phyloP scores from a whole-genome alignment of 768 basidiomycete genomes.

The Calocybe indica region DNA sequence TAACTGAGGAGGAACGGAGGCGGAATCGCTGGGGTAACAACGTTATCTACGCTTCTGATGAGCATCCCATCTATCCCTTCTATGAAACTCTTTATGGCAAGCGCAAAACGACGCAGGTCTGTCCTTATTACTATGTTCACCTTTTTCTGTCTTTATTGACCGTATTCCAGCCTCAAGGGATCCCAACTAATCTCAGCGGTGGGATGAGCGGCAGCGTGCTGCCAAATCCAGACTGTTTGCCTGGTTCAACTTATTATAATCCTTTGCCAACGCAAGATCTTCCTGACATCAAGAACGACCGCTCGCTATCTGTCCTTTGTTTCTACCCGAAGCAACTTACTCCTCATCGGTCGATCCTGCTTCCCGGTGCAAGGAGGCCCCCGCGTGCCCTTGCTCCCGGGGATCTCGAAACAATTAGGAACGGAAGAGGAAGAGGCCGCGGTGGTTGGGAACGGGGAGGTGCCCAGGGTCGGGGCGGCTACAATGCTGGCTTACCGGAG shows the following conservation, averaged over 20 bases:
- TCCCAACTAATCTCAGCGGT: constrained; percentile 64
- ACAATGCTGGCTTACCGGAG: too few relatives aligned
- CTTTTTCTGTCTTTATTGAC: constrained; percentile 8
- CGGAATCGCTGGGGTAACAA: constrained; percentile 85
- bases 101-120: constrained; percentile 72
- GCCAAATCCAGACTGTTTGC: constrained; percentile 84
- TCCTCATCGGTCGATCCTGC: constrained; percentile 79
- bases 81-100: constrained; percentile 90
- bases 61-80: constrained; percentile 81
- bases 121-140: constrained; percentile 14
- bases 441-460: constrained; percentile 40
- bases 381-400: constrained; percentile 54
- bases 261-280: constrained; percentile 58
- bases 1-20: constrained; percentile 76
- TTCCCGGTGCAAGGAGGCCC: constrained; percentile 64
- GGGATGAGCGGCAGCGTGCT: constrained; percentile 79
- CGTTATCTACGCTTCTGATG: constrained; percentile 76
- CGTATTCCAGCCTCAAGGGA: constrained; percentile 55
- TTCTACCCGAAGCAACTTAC: constrained; percentile 83
- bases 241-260: constrained; percentile 84
- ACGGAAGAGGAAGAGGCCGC: constrained; percentile 42
- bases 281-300: constrained; percentile 82
- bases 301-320: constrained; percentile 81
- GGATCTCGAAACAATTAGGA: constrained; percentile 68
- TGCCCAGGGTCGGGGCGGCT: constrained; percentile 7